phyloP scores from a whole-genome alignment of 148 eudicot species.

The Dysphania ambrosioides region DNA sequence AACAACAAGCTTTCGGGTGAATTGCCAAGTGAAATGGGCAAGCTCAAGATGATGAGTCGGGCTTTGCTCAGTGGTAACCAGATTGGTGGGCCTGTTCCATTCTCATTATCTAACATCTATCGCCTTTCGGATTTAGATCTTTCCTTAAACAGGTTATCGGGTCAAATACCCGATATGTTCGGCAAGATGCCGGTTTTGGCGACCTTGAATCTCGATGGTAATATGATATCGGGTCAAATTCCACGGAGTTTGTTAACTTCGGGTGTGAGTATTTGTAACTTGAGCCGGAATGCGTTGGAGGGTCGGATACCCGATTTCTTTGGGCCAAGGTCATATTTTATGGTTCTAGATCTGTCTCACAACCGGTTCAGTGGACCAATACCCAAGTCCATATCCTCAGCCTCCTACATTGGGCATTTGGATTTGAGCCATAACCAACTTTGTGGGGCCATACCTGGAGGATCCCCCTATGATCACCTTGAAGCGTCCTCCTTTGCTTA shows the following conservation, averaged over 20 bases:
- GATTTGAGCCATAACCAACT: constrained; percentile 80
- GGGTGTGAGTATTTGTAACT: constrained; percentile 52
- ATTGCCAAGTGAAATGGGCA: constrained; percentile 55
- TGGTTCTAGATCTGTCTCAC: constrained; percentile 62
- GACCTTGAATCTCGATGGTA: constrained; percentile 65
- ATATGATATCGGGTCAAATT: constrained; percentile 50
- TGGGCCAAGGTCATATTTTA: constrained; percentile 78
- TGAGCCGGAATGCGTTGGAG: constrained; percentile 63
- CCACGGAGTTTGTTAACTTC: constrained; percentile 55
- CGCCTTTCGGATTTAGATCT: constrained; percentile 77
- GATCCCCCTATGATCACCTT: constrained; percentile 72
- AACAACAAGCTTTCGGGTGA: constrained; percentile 53
- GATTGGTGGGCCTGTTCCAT: constrained; percentile 51
- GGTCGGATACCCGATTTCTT: constrained; percentile 70
- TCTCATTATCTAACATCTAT: constrained; percentile 52
- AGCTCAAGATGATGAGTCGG: constrained; percentile 65
- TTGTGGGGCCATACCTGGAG: constrained; percentile 73
- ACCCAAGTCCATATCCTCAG: constrained; percentile 59
- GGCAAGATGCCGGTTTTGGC: constrained; percentile 73
- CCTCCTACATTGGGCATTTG: constrained; percentile 67
- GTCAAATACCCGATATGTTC: constrained; percentile 49
- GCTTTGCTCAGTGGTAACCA: constrained; percentile 65
- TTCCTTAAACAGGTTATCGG: constrained; percentile 55
- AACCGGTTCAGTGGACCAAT: constrained; percentile 55
- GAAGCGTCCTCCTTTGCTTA: constrained; percentile 67